Percentiles rank a stretch among this genome's conserved stretches.
phyloP scores from a whole-genome alignment of 139 green algal species.

The Coelastrella sp. region DNA sequence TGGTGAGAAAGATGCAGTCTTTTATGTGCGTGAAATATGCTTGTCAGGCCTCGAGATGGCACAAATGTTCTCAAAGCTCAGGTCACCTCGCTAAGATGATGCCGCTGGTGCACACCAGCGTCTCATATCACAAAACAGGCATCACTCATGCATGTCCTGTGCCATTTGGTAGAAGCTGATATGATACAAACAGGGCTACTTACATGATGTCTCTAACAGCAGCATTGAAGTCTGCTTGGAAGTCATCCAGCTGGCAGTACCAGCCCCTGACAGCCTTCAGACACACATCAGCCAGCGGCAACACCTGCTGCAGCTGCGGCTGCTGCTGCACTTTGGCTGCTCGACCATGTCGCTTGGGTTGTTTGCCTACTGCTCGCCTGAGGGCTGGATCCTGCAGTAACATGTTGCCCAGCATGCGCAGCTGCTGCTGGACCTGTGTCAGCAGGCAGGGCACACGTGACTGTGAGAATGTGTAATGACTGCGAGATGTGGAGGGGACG shows the following conservation, averaged over 20 bases:
- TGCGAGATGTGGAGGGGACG: too few species aligned
- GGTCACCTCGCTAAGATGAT: too few species aligned
- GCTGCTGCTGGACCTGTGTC: slow-evolving; percentile 35
- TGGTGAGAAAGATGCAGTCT: background rate
- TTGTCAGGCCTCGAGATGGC: too few species aligned
- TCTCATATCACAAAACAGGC: too few species aligned
- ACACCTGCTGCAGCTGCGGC: slow-evolving; percentile 30
- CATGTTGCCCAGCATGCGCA: slow-evolving; percentile 1
- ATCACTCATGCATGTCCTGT: too few species aligned
- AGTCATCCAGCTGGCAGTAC: slow-evolving; percentile 1
- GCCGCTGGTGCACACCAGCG: too few species aligned
- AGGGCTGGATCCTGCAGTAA: background rate
- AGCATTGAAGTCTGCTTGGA: slow-evolving; percentile 13
- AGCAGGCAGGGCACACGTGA: background rate
- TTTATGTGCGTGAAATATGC: too few species aligned
- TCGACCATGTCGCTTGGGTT: background rate
- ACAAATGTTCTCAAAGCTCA: too few species aligned
- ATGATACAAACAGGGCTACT: background rate
- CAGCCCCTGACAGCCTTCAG: background rate
- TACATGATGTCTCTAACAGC: background rate
- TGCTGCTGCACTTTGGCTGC: background rate
- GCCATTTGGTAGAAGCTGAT: too few species aligned
- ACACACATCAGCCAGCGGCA: slow-evolving; percentile 37
- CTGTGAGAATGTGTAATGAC: background rate
- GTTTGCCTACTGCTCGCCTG: background rate